phyloP scores from a whole-genome alignment of 208 protist species.

The Phytomonas francai region DNA sequence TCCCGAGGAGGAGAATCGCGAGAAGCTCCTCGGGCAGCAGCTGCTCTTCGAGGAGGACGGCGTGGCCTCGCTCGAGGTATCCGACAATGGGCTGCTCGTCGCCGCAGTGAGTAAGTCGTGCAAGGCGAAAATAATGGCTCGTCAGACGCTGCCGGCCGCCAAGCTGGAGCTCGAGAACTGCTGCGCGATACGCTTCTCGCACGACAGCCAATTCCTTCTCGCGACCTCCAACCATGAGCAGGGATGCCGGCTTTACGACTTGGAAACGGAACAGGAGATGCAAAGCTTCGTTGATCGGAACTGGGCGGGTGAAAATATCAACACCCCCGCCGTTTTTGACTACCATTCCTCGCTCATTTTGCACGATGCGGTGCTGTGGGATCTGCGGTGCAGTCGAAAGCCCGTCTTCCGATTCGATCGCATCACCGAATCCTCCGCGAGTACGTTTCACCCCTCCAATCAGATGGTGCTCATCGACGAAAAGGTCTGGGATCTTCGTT shows the following conservation, averaged over 20 bases:
- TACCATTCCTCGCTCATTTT: conserved; percentile 58
- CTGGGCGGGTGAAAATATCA: conserved; percentile 58
- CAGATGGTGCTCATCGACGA: conserved; percentile 78
- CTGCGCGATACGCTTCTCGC: conserved; percentile 56
- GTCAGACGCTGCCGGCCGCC: conserved; percentile 44
- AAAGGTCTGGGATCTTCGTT: conserved; percentile 81
- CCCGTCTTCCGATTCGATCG: conserved; percentile 82
- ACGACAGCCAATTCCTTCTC: conserved; percentile 46
- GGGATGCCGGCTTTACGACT: conserved; percentile 57
- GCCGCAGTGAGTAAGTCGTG: conserved; percentile 35
- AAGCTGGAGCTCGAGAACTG: conserved; percentile 43
- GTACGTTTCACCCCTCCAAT: conserved; percentile 67
- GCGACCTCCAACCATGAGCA: conserved; percentile 57
- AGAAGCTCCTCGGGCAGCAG: conserved; percentile 79
- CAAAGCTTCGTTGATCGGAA: conserved; percentile 57
- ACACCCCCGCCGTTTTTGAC: conserved; percentile 79
- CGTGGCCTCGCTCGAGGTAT: conserved; percentile 49
- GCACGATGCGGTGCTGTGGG: conserved; percentile 83
- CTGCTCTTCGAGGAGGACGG: conserved; percentile 75
- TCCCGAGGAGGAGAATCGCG: conserved; percentile 49
- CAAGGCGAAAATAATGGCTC: conserved; percentile 49
- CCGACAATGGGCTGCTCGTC: conserved; percentile 39
- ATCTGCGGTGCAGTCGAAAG: conserved; percentile 55
- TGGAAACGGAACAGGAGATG: conserved; percentile 42
- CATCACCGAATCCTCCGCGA: conserved; percentile 76